Base-by-base conservation (phyloP, 2,329 filamentous ascomycete genomes). In the Cladosporium colombiae region DNA sequence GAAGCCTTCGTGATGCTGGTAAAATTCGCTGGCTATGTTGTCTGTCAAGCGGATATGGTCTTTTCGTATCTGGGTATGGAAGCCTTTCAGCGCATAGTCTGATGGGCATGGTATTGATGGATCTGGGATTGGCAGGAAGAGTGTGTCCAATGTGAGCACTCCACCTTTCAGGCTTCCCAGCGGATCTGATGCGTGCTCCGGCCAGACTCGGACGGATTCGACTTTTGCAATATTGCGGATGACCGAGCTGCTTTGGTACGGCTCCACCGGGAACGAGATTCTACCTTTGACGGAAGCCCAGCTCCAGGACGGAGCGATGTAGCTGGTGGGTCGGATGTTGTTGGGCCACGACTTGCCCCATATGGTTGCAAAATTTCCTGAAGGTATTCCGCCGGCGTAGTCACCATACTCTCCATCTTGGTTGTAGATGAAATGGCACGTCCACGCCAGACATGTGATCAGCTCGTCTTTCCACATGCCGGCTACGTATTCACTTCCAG, bases 271-370 rank as follows among this genome's bases (percentile, higher is more conserved):
- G 21, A 58, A 58, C n/a, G 18, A 23, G 29, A 58, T 37, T 8
- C 31, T 52, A 46, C 37, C 35, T 33, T 60, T 25, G 31, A 65
- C 58, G 27, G 66, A 67, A 8, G 66, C 66, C 66, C 62, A 67
- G 18, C 57, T 62, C 66, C 66, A 67, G 2, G 66, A 65, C 13
- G 66, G 66, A 14, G 66, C 66, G 29, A 62, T n/a, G 25, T 65
- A 66, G 55, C 2, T 40, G 21, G 13, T 23, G 13, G 21, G 33
- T 7, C 40, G 40, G n/a, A 46, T 46, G 4, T 46, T 46, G n/a
- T 46, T 46, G 8, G 40, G 40, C 40, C 40, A 46, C n/a, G 40
- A 11, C 40, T 46, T 21, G n/a, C n/a, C n/a, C 40, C 40, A 46
- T 11, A 16, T n/a, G 14, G 40, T 46, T 21, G 40, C 40, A n/a